Evolutionary conservation across 140 eudicot species (phyloP).

Genomic region (Ambrosia hybrid): DNA sequence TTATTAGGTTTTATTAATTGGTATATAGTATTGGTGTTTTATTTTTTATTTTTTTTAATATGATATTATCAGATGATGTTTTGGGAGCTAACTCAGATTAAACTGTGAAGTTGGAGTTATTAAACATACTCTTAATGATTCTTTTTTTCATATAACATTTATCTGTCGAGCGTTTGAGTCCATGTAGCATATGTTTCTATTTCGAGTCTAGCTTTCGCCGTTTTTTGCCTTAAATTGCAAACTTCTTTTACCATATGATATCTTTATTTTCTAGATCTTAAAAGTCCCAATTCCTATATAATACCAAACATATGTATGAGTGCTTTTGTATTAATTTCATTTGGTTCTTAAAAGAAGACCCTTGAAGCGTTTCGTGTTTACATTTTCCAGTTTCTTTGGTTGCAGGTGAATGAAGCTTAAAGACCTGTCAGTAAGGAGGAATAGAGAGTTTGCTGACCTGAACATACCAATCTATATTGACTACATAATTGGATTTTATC

Average conservation of each 20-base stretch:
- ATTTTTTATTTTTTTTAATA: slow-evolving; percentile 1
- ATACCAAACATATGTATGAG: neutral
- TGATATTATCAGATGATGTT: neutral
- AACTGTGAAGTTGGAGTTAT: too few species aligned
- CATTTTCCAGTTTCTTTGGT: neutral
- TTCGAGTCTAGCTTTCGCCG: too few species aligned
- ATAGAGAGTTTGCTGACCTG: slow-evolving; percentile 29
- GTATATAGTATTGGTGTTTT: slow-evolving; percentile 8
- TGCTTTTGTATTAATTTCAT: slow-evolving; percentile 1
- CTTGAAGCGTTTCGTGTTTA: slow-evolving; percentile 8
- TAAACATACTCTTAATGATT: too few species aligned
- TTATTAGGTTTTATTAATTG: neutral
- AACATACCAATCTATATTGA: slow-evolving; percentile 21
- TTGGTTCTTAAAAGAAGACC: neutral
- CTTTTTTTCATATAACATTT: neutral
- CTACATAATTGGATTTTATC: slow-evolving; percentile 37
- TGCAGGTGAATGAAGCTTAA: slow-evolving; percentile 57
- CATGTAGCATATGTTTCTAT: too few species aligned
- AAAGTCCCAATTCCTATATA: neutral
- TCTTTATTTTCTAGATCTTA: neutral
- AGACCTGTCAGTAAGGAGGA: slow-evolving; percentile 38
- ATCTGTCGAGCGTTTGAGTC: neutral
- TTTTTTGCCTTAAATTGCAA: too few species aligned
- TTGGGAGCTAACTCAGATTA: neutral
- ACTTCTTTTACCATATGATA: neutral